Evolutionary conservation across 2,329 filamentous ascomycete species (phyloP).

Genomic region (Zelopaecilomyces penicillatus): DNA sequence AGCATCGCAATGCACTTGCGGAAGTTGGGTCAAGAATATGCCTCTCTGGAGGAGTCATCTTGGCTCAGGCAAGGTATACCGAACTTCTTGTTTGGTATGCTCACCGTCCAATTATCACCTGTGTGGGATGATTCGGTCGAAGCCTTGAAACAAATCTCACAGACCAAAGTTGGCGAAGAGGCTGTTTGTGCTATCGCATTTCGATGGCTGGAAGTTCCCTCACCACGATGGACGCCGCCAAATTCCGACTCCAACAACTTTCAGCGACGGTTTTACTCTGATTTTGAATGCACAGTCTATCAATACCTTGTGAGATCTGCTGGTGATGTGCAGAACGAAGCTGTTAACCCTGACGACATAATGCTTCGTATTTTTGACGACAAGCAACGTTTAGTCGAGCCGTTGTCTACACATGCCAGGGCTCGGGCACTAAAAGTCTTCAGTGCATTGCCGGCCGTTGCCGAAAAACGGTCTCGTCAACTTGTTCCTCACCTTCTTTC

Average conservation of each 20-base stretch:
- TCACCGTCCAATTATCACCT: slow-evolving; percentile 76
- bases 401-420: slow-evolving; percentile 50
- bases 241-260: slow-evolving; percentile 24
- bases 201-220: slow-evolving; percentile 61
- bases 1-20: slow-evolving; percentile 79
- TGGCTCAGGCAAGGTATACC: slow-evolving; percentile 68
- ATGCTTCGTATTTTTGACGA: slow-evolving; percentile 58
- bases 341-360: slow-evolving; percentile 45
- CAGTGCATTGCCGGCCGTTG: slow-evolving; percentile 61
- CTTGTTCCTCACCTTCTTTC: slow-evolving; percentile 79
- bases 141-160: slow-evolving; percentile 65
- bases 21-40: slow-evolving; percentile 61
- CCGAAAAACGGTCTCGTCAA: slow-evolving; percentile 76
- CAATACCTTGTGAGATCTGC: slow-evolving; percentile 47
- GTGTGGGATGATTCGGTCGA: slow-evolving; percentile 79
- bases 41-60: slow-evolving; percentile 46
- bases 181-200: slow-evolving; percentile 65
- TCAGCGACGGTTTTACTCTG: slow-evolving; percentile 42
- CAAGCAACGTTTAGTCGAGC: slow-evolving; percentile 47
- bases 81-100: slow-evolving; percentile 77
- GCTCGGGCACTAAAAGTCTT: slow-evolving; percentile 75
- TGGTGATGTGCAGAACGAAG: slow-evolving; percentile 41
- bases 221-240: slow-evolving; percentile 44
- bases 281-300: slow-evolving; percentile 81
- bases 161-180: slow-evolving; percentile 63